Evolutionary conservation across 805 yeast genomes (phyloP).

Genomic region (Pichia nanzhaoensis): DNA sequence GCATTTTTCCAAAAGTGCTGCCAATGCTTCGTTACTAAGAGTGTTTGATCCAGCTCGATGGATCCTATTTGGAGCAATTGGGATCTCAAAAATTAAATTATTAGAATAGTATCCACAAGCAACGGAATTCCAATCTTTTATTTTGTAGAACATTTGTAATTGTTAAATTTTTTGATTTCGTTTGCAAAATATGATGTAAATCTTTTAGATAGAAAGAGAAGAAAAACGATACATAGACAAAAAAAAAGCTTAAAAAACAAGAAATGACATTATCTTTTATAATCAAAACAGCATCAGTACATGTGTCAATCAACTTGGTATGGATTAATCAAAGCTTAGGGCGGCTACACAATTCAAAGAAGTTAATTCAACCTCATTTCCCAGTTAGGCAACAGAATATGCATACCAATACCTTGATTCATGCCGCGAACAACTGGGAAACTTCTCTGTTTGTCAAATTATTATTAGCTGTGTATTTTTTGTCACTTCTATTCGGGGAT

Average conservation of each 20-base stretch:
- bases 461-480: too few species aligned
- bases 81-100: slow-evolving; percentile 2
- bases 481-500: too few species aligned
- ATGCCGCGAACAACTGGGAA: not conserved
- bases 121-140: not conserved
- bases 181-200: too few species aligned
- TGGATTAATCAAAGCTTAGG: too few species aligned
- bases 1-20: slow-evolving; percentile 1
- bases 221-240: too few species aligned
- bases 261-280: too few species aligned
- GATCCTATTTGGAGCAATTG: not conserved
- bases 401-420: not conserved
- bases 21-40: not conserved
- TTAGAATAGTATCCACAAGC: not conserved
- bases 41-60: not conserved
- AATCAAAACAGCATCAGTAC: too few species aligned
- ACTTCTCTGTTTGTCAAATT: not conserved
- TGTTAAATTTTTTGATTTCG: too few species aligned
- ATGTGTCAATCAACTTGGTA: too few species aligned
- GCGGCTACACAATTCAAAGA: not conserved
- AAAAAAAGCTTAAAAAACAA: too few species aligned
- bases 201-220: too few species aligned
- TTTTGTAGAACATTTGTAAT: not conserved
- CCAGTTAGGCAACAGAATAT: not conserved
- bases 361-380: not conserved